Percentiles rank a stretch among this genome's conserved stretches.
These are phyloP conservation scores for Centella asiatica DNA, from an alignment of 129 eudicot genomes.

Conservation along the genomic window DNA sequence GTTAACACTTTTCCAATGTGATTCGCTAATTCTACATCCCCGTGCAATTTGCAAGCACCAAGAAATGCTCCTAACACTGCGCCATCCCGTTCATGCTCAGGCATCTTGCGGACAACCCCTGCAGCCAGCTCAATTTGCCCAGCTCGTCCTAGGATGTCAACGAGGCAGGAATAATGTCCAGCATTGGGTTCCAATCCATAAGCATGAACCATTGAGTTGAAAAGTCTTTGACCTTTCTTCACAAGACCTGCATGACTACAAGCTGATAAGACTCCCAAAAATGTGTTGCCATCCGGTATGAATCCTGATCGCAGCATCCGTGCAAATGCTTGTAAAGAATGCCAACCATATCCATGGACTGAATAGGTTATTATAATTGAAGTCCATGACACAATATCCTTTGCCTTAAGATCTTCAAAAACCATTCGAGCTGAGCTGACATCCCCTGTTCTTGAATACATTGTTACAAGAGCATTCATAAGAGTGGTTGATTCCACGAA, in stretches of 20 bases:
- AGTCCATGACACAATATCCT: conserved; percentile 42
- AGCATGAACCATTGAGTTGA: conserved; percentile 35
- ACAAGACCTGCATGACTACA: conserved; percentile 57
- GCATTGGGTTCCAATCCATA: conserved; percentile 32
- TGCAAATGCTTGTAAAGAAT: conserved; percentile 37
- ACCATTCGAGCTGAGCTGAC: conserved; percentile 27
- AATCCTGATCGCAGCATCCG: conserved; percentile 36
- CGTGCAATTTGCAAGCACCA: conserved; percentile 44
- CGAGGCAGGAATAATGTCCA: conserved; percentile 46
- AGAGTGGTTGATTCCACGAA: conserved; percentile 23
- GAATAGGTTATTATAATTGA: conserved; percentile 44
- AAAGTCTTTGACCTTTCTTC: conserved; percentile 38
- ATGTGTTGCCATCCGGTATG: conserved; percentile 31
- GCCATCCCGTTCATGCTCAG: conserved; percentile 30
- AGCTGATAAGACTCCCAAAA: conserved; percentile 46
- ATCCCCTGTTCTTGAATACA: conserved; percentile 42
- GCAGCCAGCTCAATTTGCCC: conserved; percentile 38
- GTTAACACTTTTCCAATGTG: conserved; percentile 25
- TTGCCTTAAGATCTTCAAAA: conserved; percentile 31
- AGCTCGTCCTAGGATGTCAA: conserved; percentile 46
- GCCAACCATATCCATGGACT: conserved; percentile 36
- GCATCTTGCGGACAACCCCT: conserved; percentile 35
- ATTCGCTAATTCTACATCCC: conserved; percentile 27
- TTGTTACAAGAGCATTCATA: conserved; percentile 33
- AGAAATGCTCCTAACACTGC: conserved; percentile 45